These are phyloP conservation scores for Vitis cinerea DNA, from an alignment of 164 flowering plant genomes.

Conservation along the genomic window DNA sequence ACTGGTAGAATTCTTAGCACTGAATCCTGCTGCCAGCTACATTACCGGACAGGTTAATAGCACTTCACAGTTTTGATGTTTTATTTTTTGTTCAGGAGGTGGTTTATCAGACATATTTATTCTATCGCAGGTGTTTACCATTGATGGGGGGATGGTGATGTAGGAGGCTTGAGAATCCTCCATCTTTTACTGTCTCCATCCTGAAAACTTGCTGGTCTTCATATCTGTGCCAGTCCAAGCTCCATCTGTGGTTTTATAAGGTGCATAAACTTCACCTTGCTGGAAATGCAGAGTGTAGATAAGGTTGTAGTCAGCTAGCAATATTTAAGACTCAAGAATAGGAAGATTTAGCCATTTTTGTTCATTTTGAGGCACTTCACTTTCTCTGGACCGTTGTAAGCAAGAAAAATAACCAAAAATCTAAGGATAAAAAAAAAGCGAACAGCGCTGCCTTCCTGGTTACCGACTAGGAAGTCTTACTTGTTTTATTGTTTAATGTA, in stretches of 20 bases:
- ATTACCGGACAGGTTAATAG: slow-evolving; percentile 59
- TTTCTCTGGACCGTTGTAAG: too few species aligned
- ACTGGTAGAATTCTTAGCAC: slow-evolving; percentile 62
- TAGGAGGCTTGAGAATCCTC: slow-evolving; percentile 6
- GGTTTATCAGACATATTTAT: too few species aligned
- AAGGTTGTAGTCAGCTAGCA: not conserved
- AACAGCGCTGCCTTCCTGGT: too few species aligned
- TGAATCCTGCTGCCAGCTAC: slow-evolving; percentile 58
- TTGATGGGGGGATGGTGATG: slow-evolving; percentile 67
- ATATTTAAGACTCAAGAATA: too few species aligned
- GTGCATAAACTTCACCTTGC: not conserved
- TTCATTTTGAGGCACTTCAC: too few species aligned
- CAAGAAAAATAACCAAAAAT: too few species aligned
- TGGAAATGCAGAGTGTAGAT: not conserved
- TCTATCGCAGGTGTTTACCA: slow-evolving; percentile 44
- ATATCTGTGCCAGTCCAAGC: not conserved
- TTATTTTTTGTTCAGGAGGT: too few species aligned
- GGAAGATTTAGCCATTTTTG: too few species aligned
- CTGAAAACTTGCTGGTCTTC: not conserved
- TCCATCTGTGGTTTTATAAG: not conserved
- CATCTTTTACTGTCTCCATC: not conserved
- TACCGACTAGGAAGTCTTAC: too few species aligned
- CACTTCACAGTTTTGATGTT: too few species aligned
- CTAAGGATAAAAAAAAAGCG: too few species aligned
- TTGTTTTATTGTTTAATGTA: too few species aligned